Evolutionary conservation across 2,329 filamentous ascomycete genomes (phyloP).

Genomic region (Phyllosticta ampelicida): DNA sequence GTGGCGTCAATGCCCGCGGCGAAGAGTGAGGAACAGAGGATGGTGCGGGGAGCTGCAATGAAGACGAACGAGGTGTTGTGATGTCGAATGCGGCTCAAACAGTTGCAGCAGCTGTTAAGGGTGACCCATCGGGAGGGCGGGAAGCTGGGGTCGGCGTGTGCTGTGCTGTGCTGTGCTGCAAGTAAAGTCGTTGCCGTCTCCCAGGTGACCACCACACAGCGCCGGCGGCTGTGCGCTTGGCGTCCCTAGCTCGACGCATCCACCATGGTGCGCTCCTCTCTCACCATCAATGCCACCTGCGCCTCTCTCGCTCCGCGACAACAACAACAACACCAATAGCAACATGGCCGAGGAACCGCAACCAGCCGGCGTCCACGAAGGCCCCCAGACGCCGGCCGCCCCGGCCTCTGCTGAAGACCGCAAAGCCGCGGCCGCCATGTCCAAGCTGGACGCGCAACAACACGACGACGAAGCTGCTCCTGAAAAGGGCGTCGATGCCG

Average conservation of each 20-base stretch:
- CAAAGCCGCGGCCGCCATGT: slow-evolving; percentile 64
- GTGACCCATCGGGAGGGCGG: not conserved
- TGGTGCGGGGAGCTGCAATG: not conserved
- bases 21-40: no score
- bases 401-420: slow-evolving; percentile 55
- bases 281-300: slow-evolving; percentile 1
- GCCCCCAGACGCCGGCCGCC: slow-evolving; percentile 39
- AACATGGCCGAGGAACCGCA: slow-evolving; percentile 53
- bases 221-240: not conserved
- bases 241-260: slow-evolving; percentile 11
- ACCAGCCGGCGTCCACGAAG: slow-evolving; percentile 47
- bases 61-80: not conserved
- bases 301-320: not conserved
- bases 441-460: slow-evolving; percentile 51
- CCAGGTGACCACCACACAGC: not conserved
- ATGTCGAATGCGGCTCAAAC: not conserved
- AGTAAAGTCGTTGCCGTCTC: not conserved
- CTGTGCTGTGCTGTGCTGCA: not conserved
- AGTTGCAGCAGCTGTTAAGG: not conserved
- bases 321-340: no score
- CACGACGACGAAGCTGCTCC: slow-evolving; percentile 36
- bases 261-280: not conserved
- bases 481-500: slow-evolving; percentile 54
- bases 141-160: not conserved
- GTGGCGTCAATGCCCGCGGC: not conserved